Evolutionary conservation across 768 basidiomycete species (phyloP), one percentile per base, ranked within the genome.

Genomic region (Leccinum arenicola): DNA sequence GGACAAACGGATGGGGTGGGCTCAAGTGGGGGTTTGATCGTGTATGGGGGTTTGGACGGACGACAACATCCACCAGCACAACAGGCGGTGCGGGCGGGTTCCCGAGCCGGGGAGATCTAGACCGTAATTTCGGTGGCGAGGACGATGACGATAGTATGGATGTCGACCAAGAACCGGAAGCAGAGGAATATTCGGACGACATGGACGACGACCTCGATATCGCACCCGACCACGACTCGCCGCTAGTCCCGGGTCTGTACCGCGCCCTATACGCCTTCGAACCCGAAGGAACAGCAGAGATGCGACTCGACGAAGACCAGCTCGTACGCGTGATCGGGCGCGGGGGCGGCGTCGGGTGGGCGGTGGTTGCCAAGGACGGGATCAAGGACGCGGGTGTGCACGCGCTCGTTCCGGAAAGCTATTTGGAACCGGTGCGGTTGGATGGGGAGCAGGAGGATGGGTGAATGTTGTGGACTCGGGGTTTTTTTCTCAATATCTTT

Each of bases 331-430:
- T 92, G 27, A 72, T 91, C 3, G 89, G 89, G 10, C 67, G 89
- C 51, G 89, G 90, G 4, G 89, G 90, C 0, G 89, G 89, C 0
- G 85, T 87, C 3, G 90, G 90, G 0, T 91, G 90, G 91, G 90
- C 88, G 0, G 85, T 92, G 9, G 90, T 85, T 2, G 78, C 84
- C 59, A 80, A 76, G 55, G 73, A 70, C 40, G 63, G 71, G 17
- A 64, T 66, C 50, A 74, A 71, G 36, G 78, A 73, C 50, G 71
- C 66, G n/a, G 72, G 71, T 14, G 66, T 73, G 6, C 88, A 90
- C 73, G 89, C 88, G 7, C 80, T 92, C 33, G 90, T 92, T 7
- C 90, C 90, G 0, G 90, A 91, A 73, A 85, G 88, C 59, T 91
- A 92, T 74, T 67, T 92, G 63, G 87, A 88, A 68, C 71, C 77